These are phyloP conservation scores for Striga asiatica DNA, from an alignment of 257 asterid genomes.

Conservation along the genomic window DNA sequence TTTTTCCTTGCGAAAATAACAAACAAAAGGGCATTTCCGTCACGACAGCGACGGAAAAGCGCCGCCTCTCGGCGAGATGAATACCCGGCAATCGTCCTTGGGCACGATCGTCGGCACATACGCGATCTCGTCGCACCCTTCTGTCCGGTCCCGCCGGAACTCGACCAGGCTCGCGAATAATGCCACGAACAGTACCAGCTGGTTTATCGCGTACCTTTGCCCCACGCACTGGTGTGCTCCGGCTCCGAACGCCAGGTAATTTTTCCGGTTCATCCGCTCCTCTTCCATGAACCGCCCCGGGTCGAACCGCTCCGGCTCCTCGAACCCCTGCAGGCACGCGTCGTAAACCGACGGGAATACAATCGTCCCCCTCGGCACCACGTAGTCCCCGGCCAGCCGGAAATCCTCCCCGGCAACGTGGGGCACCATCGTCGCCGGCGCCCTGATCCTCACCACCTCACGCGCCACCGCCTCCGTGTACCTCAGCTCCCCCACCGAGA, in stretches of 20 bases:
- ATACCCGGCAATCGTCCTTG: constrained; percentile 73
- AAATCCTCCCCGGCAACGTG: constrained; percentile 79
- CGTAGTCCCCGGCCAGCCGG: constrained; percentile 46
- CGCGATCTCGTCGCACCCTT: constrained; percentile 81
- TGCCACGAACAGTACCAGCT: constrained; percentile 60
- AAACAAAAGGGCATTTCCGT: constrained; percentile 14
- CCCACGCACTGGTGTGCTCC: constrained; percentile 97
- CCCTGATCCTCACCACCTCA: constrained; percentile 66
- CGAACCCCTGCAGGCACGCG: constrained; percentile 78
- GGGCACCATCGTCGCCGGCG: constrained; percentile 94
- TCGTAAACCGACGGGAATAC: constrained; percentile 89
- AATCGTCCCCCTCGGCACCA: constrained; percentile 67
- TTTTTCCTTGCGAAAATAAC: too few relatives aligned
- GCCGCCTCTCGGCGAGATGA: constrained; percentile 38
- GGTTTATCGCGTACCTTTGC: constrained; percentile 79
- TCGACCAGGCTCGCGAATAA: constrained; percentile 51
- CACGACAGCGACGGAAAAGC: constrained; percentile 34
- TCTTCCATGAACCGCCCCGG: constrained; percentile 81
- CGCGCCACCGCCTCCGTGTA: constrained; percentile 89
- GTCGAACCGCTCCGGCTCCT: constrained; percentile 71
- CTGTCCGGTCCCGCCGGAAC: constrained; percentile 51
- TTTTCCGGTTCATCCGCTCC: constrained; percentile 73
- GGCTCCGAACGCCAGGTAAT: constrained; percentile 75
- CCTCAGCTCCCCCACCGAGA: constrained; percentile 66
- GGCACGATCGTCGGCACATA: constrained; percentile 88